These are phyloP conservation scores for Botrytis cinerea DNA, from an alignment of 2,329 filamentous ascomycete genomes.

Conservation along the genomic window DNA sequence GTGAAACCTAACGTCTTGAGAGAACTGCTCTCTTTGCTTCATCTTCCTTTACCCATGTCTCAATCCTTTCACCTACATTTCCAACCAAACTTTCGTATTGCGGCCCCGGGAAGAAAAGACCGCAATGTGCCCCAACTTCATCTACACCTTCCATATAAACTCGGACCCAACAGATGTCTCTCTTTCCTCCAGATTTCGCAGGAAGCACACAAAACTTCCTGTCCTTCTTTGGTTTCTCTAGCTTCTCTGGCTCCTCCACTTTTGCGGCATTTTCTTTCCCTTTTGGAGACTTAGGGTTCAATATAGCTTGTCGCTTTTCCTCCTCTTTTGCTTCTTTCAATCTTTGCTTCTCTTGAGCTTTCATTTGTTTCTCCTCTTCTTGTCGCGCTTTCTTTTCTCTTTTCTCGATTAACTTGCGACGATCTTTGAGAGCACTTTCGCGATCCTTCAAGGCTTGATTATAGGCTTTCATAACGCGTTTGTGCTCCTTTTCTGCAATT, in stretches of 20 bases:
- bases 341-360: slow-evolving; percentile 39
- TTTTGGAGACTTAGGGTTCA: slow-evolving; percentile 35
- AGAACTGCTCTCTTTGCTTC: slow-evolving; percentile 39
- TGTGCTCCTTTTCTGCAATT: slow-evolving; percentile 68
- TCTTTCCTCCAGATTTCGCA: slow-evolving; percentile 52
- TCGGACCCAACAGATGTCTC: slow-evolving; percentile 73
- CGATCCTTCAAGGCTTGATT: slow-evolving; percentile 67
- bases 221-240: slow-evolving; percentile 39
- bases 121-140: slow-evolving; percentile 82
- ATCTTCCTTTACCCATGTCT: slow-evolving; percentile 70
- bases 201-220: slow-evolving; percentile 79
- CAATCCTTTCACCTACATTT: slow-evolving; percentile 67
- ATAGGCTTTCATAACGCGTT: slow-evolving; percentile 63
- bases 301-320: slow-evolving; percentile 35
- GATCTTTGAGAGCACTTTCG: slow-evolving; percentile 63
- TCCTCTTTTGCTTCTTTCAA: slow-evolving; percentile 42
- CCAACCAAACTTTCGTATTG: slow-evolving; percentile 78
- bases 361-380: slow-evolving; percentile 45
- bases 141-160: slow-evolving; percentile 83
- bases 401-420: slow-evolving; percentile 60
- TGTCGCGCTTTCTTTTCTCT: slow-evolving; percentile 47
- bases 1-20: not conserved
- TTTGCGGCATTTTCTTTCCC: slow-evolving; percentile 37
- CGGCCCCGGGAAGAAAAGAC: slow-evolving; percentile 72
- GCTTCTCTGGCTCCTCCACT: slow-evolving; percentile 30